phyloP scores from a whole-genome alignment of 1,139 yeast species.

The Magnusiomyces ingens region DNA sequence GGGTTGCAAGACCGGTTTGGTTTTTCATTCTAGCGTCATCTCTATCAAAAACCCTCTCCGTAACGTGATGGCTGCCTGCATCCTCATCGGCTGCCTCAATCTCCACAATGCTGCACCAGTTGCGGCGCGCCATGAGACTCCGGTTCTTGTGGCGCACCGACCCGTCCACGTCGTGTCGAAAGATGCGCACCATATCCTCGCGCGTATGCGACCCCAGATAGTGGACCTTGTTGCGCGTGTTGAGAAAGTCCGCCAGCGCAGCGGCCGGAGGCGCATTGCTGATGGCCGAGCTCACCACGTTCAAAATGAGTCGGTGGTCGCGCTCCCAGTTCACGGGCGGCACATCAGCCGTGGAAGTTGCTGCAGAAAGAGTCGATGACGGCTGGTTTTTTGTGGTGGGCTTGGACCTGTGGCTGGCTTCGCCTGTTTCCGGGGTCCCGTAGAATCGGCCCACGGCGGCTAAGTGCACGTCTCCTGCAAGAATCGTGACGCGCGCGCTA shows the following conservation, averaged over 20 bases:
- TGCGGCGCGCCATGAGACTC: slow-evolving; percentile 69
- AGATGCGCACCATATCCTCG: slow-evolving; percentile 76
- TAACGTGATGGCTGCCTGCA: too few species aligned
- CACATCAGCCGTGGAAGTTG: slow-evolving; percentile 30
- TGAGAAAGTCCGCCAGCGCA: slow-evolving; percentile 65
- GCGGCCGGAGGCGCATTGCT: slow-evolving; percentile 90
- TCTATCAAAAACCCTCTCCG: too few species aligned
- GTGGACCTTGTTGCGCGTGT: slow-evolving; percentile 63
- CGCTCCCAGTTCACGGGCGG: slow-evolving; percentile 41
- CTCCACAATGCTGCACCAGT: slow-evolving; percentile 46
- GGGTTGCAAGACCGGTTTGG: too few species aligned
- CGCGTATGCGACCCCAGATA: slow-evolving; percentile 56
- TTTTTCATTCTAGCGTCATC: too few species aligned
- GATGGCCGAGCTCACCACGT: slow-evolving; percentile 83
- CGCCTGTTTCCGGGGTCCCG: too few species aligned
- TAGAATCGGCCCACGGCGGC: slow-evolving; percentile 76
- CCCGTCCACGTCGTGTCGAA: slow-evolving; percentile 57
- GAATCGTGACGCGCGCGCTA: slow-evolving; percentile 70
- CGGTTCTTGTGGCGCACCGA: slow-evolving; percentile 41
- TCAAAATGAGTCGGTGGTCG: slow-evolving; percentile 74
- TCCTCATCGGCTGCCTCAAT: background rate
- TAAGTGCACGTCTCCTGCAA: slow-evolving; percentile 91
- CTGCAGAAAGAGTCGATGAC: too few species aligned
- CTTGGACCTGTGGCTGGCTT: too few species aligned
- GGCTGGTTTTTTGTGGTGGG: too few species aligned